A percentile compares a stretch with the other conserved stretches of the same genome.
Conservation (phyloP, 768 basidiomycete species). For the Candolleomyces aberdarensis region DNA sequence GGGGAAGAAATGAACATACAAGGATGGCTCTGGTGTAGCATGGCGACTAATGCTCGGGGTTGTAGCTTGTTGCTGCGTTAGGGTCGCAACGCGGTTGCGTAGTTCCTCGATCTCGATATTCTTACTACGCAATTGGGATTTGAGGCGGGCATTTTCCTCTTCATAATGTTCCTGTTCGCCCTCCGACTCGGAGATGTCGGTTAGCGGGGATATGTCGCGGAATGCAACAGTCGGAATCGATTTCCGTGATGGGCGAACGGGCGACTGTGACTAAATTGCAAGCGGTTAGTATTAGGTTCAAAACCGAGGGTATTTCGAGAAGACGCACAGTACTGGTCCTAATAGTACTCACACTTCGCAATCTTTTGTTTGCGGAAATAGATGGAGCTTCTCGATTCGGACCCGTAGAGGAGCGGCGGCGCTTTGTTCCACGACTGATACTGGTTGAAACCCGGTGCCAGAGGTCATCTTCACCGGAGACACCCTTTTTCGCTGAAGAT, state of each 20-base stretch:
- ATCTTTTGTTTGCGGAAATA: slow-evolving; percentile 3
- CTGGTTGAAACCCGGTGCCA: background rate
- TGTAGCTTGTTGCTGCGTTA: background rate
- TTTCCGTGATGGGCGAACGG: background rate
- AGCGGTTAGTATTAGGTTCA: background rate
- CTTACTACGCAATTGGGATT: background rate
- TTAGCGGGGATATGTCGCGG: slow-evolving; percentile 8
- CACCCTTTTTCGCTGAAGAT: background rate
- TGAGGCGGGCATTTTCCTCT: slow-evolving; percentile 2
- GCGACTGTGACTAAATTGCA: background rate
- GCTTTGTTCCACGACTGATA: slow-evolving; percentile 1
- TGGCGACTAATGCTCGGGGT: background rate
- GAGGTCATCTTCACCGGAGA: background rate
- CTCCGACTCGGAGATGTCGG: slow-evolving; percentile 7
- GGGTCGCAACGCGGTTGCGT: background rate
- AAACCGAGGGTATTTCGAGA: background rate
- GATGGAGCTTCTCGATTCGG: background rate
- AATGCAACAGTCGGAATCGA: background rate
- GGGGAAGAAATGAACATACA: background rate
- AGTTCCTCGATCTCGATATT: slow-evolving; percentile 3
- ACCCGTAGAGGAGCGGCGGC: background rate
- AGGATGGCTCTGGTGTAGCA: background rate
- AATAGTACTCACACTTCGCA: background rate
- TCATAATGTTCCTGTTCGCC: background rate
- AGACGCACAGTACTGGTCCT: background rate